Evolutionary conservation across 176 grass and related monocot genomes (phyloP), one percentile per base, ranked within the genome.

Genomic region (Phoenix dactylifera): DNA sequence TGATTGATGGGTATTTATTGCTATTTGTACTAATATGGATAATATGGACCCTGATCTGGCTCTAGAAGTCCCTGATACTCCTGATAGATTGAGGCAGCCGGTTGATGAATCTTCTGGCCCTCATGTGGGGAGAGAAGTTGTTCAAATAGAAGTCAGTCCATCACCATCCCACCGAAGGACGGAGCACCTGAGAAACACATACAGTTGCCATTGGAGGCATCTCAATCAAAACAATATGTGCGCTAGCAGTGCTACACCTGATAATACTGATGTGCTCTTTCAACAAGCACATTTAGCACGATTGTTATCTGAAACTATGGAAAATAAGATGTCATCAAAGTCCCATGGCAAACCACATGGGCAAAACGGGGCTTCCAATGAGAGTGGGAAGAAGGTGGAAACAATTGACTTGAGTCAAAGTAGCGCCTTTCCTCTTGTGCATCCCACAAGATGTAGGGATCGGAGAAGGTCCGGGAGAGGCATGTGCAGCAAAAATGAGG

Each of bases 41-140:
- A 59, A 76, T 57, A 78, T 93, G 71, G 84, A 84, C 70, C 60
- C 70, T 54, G 66, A 87, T 72, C 61, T 81, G 35, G 28, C 72
- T 63, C 67, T 84, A 71, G 88, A 76, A 76, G 88, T 87, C 55
- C 83, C 84, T 50, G 88, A 87, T 70, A 93, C 79, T 62, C 88
- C 83, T 26, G 83, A 84, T 57, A 57, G n/a, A 69, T 68, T 87
- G 15, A 16, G 5, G 55, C 63, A 29, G 80, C 15, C 77, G 66
- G 64, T 63, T 65, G 54, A 59, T 24, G 24, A 58, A 18, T 68
- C 60, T 16, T 73, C 76, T 18, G 51, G 51, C 58, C 72, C 68
- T 39, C 52, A 44, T 71, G 30, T 60, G 50, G 64, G 50, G 70
- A 76, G 56, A 75, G 69, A 26, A 12, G 25, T 62, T 60, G 18